phyloP scores from a whole-genome alignment of 495 filamentous ascomycete species.

The Aspergillus cristatus region DNA sequence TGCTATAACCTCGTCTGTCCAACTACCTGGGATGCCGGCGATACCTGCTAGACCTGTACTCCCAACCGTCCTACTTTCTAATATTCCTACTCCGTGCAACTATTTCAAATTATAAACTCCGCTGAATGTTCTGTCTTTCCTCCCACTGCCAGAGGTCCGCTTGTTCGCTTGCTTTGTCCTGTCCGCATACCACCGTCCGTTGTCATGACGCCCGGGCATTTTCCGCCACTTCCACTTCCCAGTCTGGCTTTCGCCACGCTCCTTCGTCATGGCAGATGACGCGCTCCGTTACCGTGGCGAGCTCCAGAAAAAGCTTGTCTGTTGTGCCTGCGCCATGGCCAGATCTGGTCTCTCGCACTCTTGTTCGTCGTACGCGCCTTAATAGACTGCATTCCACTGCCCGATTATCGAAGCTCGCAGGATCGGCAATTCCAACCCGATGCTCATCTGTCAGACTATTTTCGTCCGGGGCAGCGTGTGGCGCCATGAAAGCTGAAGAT shows the following conservation, averaged over 20 bases:
- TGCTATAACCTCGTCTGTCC: no score
- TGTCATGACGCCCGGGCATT: conserved; percentile 18
- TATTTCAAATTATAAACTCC: no score
- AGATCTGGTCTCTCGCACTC: conserved; percentile 9
- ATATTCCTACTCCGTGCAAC: no score
- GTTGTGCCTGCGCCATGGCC: no score
- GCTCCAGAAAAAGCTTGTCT: conserved; percentile 2
- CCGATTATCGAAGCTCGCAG: conserved; percentile 6
- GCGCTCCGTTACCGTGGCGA: conserved; percentile 11
- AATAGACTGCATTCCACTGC: conserved; percentile 5
- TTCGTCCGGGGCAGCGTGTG: background rate
- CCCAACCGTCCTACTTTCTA: no score
- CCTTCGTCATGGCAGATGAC: conserved; percentile 7
- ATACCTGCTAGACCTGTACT: no score
- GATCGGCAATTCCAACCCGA: background rate
- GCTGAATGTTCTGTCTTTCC: conserved; percentile 29
- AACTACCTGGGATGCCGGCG: no score
- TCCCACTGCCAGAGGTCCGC: conserved; percentile 12
- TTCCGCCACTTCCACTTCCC: conserved; percentile 1
- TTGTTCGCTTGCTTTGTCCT: conserved; percentile 16
- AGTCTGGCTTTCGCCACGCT: conserved; percentile 17
- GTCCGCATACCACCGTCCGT: conserved; percentile 25
- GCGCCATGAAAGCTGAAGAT: background rate
- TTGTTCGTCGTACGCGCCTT: no score
- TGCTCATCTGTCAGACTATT: background rate